Percentiles rank a stretch among this genome's conserved stretches.
Conservation (phyloP, 2,329 filamentous ascomycete species). For the Exserohilum rostratum region DNA sequence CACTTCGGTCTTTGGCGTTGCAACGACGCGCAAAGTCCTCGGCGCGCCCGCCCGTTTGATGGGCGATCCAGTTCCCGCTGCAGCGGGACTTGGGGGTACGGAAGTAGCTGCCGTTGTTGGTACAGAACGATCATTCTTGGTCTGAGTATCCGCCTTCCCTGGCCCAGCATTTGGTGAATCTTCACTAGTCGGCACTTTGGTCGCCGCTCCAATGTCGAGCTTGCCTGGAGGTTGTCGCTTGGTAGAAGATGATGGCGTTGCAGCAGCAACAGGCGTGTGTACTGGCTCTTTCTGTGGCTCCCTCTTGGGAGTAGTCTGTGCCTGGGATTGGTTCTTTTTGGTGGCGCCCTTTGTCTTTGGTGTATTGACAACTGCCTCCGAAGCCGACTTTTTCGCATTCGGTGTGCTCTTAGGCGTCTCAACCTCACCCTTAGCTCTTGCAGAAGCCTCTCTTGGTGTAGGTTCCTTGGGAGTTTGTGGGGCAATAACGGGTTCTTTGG, state of each 20-base stretch:
- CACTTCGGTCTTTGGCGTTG: constrained; percentile 67
- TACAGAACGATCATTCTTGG: constrained; percentile 33
- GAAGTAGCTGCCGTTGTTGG: constrained; percentile 55
- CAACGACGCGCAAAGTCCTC: constrained; percentile 73
- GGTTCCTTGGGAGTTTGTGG: constrained; percentile 17
- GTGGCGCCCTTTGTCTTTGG: constrained; percentile 26
- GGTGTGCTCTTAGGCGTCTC: constrained; percentile 10
- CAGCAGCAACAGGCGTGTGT: constrained; percentile 4
- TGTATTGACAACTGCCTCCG: constrained; percentile 20
- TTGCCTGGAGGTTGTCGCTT: constrained; percentile 55
- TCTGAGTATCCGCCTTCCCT: constrained; percentile 29
- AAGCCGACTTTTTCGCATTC: constrained; percentile 26
- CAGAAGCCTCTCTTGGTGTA: constrained; percentile 13
- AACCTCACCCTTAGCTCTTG: constrained; percentile 17
- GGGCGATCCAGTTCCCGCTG: constrained; percentile 56
- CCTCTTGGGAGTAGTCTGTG: constrained; percentile 22
- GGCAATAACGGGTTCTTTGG: constrained; percentile 19
- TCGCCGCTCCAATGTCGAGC: constrained; percentile 54
- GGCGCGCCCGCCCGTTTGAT: constrained; percentile 54
- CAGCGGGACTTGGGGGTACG: constrained; percentile 58
- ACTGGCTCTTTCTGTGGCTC: constrained; percentile 11
- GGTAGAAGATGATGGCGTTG: constrained; percentile 18
- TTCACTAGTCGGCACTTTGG: constrained; percentile 30
- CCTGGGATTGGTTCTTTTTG: constrained; percentile 23
- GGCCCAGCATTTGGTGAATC: constrained; percentile 18